Conservation (phyloP, 2,329 filamentous ascomycete species). For the Phyllachora maydis region DNA sequence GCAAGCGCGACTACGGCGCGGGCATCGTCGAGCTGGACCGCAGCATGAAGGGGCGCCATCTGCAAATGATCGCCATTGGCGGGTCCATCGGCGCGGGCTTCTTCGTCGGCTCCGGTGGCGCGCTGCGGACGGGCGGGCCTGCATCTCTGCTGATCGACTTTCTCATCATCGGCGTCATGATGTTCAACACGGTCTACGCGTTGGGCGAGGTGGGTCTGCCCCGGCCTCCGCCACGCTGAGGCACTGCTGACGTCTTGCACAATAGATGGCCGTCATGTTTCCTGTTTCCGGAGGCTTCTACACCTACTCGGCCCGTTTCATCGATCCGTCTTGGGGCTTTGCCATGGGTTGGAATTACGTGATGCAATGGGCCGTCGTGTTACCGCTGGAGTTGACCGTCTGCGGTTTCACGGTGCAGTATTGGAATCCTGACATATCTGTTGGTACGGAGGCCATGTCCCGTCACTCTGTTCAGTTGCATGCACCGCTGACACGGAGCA, state of each 20-base stretch:
- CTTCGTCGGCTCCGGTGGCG: slow-evolving; percentile 37
- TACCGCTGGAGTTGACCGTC: slow-evolving; percentile 29
- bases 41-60: slow-evolving; percentile 32
- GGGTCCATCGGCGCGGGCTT: slow-evolving; percentile 42
- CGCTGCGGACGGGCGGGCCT: slow-evolving; percentile 27
- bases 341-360: slow-evolving; percentile 29
- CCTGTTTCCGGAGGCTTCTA: slow-evolving; percentile 43
- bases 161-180: slow-evolving; percentile 34
- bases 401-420: slow-evolving; percentile 27
- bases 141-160: slow-evolving; percentile 26
- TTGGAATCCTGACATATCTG: slow-evolving; percentile 24
- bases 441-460: slow-evolving; percentile 8
- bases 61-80: slow-evolving; percentile 42
- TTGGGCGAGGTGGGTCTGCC: slow-evolving; percentile 42
- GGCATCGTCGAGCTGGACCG: slow-evolving; percentile 10
- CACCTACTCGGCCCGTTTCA: slow-evolving; percentile 37
- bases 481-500: neutral
- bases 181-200: slow-evolving; percentile 39
- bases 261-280: slow-evolving; percentile 38
- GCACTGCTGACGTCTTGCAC: too few relatives aligned
- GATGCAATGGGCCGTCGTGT: slow-evolving; percentile 26
- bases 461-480: too few relatives aligned
- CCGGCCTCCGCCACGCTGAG: too few relatives aligned
- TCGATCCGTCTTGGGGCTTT: slow-evolving; percentile 38
- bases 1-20: slow-evolving; percentile 11